Base-by-base conservation (phyloP, 352 stramenopile species). In the Globisporangium apiculatum region DNA sequence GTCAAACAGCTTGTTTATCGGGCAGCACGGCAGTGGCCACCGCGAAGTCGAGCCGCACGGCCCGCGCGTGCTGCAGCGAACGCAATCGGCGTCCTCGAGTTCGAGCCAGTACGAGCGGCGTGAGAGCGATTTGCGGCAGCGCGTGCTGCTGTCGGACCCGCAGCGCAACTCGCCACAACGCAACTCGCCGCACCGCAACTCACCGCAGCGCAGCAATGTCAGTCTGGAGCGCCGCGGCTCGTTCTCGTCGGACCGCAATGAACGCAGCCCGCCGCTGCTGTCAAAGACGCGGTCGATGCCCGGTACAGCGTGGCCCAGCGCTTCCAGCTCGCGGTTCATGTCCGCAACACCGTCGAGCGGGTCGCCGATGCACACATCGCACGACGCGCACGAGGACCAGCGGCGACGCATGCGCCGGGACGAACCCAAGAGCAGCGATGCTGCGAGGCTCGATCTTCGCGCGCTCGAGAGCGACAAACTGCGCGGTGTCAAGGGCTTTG, bases 221-320 rank as follows among this genome's bases (percentile, higher is more conserved):
- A 57, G 38, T 8, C 69, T 87, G 12, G 75, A 87, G 60, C 75
- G 76, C 24, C 75, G 77, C 43, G 62, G 66, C 5, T 87, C 79
- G 2, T 83, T 83, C 51, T 61, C 61, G 36, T 50, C 37, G 2
- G 55, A 64, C 8, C 48, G 55, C 11, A 51, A 37, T 2, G 61
- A 64, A 12, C 61, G 51, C 18, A 52, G 45, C 11, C 38, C 43
- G 35, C 55, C 61, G 10, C 41, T 55, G 24, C 41, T 58, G 10
- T 41, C 52, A 1, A 60, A 65, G 7, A 43, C 60, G 12, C 47
- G 54, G 14, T 65, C 60, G 6, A 43, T 61, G 24, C 45, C 58
- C 8, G 45, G 17, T 12, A 18, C 55, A 14, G 45, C 43, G 14
- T 65, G 48, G 37, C 41, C 60, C 15, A 52, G 31, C 11, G 47